phyloP scores from a whole-genome alignment of 2,329 filamentous ascomycete species.

The Apiospora arundinis region DNA sequence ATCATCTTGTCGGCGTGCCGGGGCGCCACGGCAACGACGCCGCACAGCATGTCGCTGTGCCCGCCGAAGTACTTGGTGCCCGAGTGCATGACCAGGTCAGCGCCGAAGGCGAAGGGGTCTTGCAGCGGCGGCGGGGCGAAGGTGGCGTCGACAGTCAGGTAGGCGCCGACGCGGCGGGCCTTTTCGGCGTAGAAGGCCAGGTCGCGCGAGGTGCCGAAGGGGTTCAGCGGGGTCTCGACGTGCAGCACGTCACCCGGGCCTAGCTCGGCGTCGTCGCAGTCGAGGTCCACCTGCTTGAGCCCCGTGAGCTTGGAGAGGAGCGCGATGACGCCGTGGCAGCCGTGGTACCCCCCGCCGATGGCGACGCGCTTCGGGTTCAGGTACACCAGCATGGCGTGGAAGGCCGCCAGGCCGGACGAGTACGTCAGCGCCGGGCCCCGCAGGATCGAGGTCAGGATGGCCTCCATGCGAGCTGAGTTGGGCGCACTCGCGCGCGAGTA shows the following conservation, averaged over 20 bases:
- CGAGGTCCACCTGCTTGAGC: constrained; percentile 73
- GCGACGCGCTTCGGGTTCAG: constrained; percentile 84
- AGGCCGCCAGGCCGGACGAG: constrained; percentile 82
- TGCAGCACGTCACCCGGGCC: constrained; percentile 84
- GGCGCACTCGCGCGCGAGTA: constrained; percentile 85
- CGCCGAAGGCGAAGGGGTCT: constrained; percentile 82
- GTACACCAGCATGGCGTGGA: constrained; percentile 85
- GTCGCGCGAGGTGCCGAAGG: constrained; percentile 80
- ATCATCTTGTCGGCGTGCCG: constrained; percentile 60
- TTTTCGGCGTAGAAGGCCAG: constrained; percentile 74
- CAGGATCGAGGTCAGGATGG: constrained; percentile 77
- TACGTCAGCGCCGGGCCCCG: constrained; percentile 77
- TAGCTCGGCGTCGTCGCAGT: constrained; percentile 70
- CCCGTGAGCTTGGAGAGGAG: constrained; percentile 79
- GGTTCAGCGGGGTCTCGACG: constrained; percentile 93
- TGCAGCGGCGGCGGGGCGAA: constrained; percentile 91
- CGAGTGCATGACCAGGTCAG: constrained; percentile 88
- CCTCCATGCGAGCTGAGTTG: constrained; percentile 84
- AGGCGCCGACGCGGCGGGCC: constrained; percentile 75
- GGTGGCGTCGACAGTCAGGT: constrained; percentile 85
- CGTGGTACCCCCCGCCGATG: constrained; percentile 88
- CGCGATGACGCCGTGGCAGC: constrained; percentile 83
- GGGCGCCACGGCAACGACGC: constrained; percentile 73
- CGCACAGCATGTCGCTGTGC: constrained; percentile 92
- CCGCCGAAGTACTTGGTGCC: constrained; percentile 97